Evolutionary conservation across 1,284 basidiomycete species (phyloP).

Genomic region (Flammula alnicola): DNA sequence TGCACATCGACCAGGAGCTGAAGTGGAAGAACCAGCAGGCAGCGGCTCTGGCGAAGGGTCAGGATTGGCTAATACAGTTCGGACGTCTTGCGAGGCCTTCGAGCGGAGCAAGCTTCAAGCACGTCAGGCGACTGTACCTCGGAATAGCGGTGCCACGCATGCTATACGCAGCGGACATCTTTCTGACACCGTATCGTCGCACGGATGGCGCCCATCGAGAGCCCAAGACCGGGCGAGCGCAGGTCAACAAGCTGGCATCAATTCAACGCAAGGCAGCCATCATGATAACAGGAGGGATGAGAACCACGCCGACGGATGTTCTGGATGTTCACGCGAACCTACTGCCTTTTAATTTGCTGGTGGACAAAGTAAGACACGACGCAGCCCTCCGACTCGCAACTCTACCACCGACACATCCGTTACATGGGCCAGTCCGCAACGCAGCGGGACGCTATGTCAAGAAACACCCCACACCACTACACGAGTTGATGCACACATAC

Average conservation of each 20-base stretch:
- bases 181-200: conserved; percentile 1
- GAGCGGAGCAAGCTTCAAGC: too few relatives aligned
- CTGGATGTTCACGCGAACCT: background rate
- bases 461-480: background rate
- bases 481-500: conserved; percentile 6
- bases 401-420: conserved; percentile 3
- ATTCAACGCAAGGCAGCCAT: too few relatives aligned
- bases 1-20: conserved; percentile 37
- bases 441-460: background rate
- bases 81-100: too few relatives aligned
- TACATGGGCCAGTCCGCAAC: background rate
- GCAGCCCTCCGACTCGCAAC: conserved; percentile 1
- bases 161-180: conserved; percentile 25
- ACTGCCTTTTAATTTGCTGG: conserved; percentile 2
- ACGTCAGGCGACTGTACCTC: too few relatives aligned
- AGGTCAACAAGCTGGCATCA: conserved; percentile 23
- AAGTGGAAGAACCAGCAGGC: too few relatives aligned
- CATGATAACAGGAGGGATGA: too few relatives aligned
- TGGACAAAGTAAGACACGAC: background rate
- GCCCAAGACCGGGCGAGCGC: background rate
- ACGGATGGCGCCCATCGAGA: background rate
- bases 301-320: background rate
- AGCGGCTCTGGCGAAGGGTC: too few relatives aligned
- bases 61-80: too few relatives aligned
- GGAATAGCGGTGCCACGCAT: too few relatives aligned